Base-by-base conservation (phyloP, 2,329 filamentous ascomycete genomes). In the Incumbomyces lentus region DNA sequence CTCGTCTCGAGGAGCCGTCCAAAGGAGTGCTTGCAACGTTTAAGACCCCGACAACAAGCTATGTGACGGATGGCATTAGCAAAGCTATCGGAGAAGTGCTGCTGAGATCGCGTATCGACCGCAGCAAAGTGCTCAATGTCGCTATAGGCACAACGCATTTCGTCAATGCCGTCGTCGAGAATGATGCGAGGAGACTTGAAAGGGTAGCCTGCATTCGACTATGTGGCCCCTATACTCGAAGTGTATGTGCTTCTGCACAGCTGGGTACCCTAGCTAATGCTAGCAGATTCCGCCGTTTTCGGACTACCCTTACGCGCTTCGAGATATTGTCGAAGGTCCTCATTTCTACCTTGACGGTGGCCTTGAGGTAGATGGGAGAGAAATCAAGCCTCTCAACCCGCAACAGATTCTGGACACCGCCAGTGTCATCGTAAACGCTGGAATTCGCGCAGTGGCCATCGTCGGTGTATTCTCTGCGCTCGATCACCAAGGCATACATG, bases 111-210 rank as follows among this genome's bases (percentile, higher is more conserved):
- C 50, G 56, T 0, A 58, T 71, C 38, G 61, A 67, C 26, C 60
- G 64, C 36, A 52, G 52, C 17, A 61, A 63, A 12, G 65, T 75
- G 4, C 55, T 68, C 33, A 70, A 67, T 31, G 69, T 75, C 11
- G 70, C 69, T 2, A 71, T 75, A 50, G 72, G 73, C 19, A 73
- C 70, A 2, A 70, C 68, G 0, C 70, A 72, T 53, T 73, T 73
- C 49, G 68, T 73, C 54, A 73, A 73, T 55, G 70, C 71, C 0
- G 62, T 73, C 6, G 63, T 73, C 10, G 68, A 73, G 50, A 64
- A 65, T 22, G 69, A 73, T 58, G 62, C 62, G 1, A 55, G 64
- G 17, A 59, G 68, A 4, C 60, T 74, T 16, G 64, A 62, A 33
- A 64, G 64, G 8, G 71, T 74, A 1, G 71, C 69, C 2, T 68